Evolutionary conservation across 768 basidiomycete genomes (phyloP), one percentile per base, ranked within the genome.

Genomic region (Pleurotus sapidus): DNA sequence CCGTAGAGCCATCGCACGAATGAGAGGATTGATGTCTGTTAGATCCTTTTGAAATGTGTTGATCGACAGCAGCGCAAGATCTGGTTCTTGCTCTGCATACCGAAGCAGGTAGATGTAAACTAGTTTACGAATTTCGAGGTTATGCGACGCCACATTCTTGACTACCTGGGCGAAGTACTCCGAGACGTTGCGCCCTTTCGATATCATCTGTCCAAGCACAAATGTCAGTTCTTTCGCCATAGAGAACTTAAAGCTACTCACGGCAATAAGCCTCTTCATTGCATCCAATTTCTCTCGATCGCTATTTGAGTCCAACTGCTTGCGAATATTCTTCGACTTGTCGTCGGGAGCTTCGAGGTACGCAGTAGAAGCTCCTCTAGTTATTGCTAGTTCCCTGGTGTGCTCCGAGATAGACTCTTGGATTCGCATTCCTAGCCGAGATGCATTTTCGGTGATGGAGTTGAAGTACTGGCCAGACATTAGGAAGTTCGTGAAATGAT

Each of bases 21-120:
- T 98, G 64, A 97, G 83, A 0, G 95, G 96, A 60, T 89, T 97
- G 30, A 87, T 77, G 65, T 98, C 97, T 3, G 88, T 86, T 27
- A 99, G 78, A 73, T 99, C 97, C 71, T 93, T 93, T 71, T 99
- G 97, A 68, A 98, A 98, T 1, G 96, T 96, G 74, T 99, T 99
- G 77, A 99, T 96, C 2, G 95, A 95, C 27, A 99, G 80, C 49
- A 99, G 74, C 1, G 96, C 91, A 48, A 98, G 86, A 70, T 98
- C 97, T 12, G 97, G 95, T 65, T 97, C 95, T 34, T 87, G 84
- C 42, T 91, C 87, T 49, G 97, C 94, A 72, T 97, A 95, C 59
- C 93, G 88, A 46, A 98, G 77, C 61, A 99, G 87, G 75, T 96
- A 99, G 61, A 98, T 96, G 72, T 98, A 98, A 39, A 98, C 94